phyloP scores from a whole-genome alignment of 1,139 yeast genomes.

The Suhomyces coccinellae region DNA sequence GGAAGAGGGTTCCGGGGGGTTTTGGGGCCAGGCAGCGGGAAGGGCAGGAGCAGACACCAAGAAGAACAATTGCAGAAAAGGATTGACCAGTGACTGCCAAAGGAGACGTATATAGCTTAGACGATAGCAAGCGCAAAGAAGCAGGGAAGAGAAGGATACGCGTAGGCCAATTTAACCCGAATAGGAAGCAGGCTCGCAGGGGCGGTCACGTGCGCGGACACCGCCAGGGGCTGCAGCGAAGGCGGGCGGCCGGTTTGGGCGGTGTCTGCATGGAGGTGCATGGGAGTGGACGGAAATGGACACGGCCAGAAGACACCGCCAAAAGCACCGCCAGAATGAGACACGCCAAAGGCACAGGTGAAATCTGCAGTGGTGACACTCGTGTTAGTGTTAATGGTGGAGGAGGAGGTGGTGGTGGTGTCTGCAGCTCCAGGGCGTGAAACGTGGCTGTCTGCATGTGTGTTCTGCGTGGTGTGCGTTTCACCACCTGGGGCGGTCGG shows the following conservation, averaged over 20 bases:
- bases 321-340: too few relatives aligned
- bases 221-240: not conserved
- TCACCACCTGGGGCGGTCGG: too few relatives aligned
- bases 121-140: conserved; percentile 8
- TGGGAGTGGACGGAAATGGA: too few relatives aligned
- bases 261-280: not conserved
- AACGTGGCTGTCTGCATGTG: too few relatives aligned
- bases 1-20: not conserved
- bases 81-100: not conserved
- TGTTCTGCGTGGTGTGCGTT: too few relatives aligned
- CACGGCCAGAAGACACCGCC: too few relatives aligned
- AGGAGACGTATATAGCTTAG: conserved; percentile 1
- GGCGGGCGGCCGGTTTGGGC: not conserved
- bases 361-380: too few relatives aligned
- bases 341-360: too few relatives aligned
- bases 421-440: too few relatives aligned
- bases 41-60: not conserved
- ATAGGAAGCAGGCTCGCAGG: conserved; percentile 11
- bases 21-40: not conserved
- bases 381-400: too few relatives aligned
- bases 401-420: too few relatives aligned
- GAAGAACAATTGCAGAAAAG: not conserved
- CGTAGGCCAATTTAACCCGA: conserved; percentile 11
- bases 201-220: conserved; percentile 3
- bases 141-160: conserved; percentile 8